phyloP scores from a whole-genome alignment of 2,329 filamentous ascomycete species.

The Talaromyces rugulosus region DNA sequence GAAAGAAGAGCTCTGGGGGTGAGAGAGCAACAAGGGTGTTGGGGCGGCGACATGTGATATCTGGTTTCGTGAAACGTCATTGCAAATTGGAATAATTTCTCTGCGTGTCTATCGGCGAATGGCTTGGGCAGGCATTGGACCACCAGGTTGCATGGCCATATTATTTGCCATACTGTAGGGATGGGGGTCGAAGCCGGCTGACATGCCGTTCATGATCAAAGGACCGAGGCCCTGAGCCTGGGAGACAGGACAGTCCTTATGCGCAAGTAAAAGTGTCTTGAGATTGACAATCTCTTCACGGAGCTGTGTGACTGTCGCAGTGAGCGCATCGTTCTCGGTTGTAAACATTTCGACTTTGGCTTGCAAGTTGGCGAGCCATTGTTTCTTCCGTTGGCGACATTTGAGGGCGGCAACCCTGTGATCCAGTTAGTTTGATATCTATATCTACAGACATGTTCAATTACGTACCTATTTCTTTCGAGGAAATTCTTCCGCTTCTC shows the following conservation, averaged over 20 bases:
- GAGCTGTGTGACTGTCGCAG: constrained; percentile 74
- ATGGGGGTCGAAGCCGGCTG: constrained; percentile 37
- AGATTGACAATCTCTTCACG: constrained; percentile 92
- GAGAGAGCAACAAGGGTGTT: not conserved
- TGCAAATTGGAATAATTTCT: constrained; percentile 7
- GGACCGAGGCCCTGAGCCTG: constrained; percentile 70
- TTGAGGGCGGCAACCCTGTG: constrained; percentile 88
- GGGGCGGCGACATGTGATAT: constrained; percentile 2
- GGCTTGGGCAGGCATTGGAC: constrained; percentile 31
- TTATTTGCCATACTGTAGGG: constrained; percentile 39
- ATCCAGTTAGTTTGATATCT: not conserved
- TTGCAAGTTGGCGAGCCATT: constrained; percentile 94
- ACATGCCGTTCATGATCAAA: constrained; percentile 39
- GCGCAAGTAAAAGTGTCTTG: constrained; percentile 85
- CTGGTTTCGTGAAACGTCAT: constrained; percentile 11
- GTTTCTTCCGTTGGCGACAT: constrained; percentile 96
- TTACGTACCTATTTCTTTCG: constrained; percentile 80
- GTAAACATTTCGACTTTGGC: constrained; percentile 91
- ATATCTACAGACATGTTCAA: constrained; percentile 15
- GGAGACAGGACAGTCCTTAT: constrained; percentile 93
- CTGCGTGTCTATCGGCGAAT: constrained; percentile 28
- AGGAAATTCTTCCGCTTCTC: constrained; percentile 98
- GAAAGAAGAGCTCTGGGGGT: not conserved
- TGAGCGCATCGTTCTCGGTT: constrained; percentile 83
- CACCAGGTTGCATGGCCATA: constrained; percentile 39